A percentile compares a stretch with the other conserved stretches of the same genome.
Conservation (phyloP, 108 stramenopile species). For the Mayamaea pseudoterrestris region DNA sequence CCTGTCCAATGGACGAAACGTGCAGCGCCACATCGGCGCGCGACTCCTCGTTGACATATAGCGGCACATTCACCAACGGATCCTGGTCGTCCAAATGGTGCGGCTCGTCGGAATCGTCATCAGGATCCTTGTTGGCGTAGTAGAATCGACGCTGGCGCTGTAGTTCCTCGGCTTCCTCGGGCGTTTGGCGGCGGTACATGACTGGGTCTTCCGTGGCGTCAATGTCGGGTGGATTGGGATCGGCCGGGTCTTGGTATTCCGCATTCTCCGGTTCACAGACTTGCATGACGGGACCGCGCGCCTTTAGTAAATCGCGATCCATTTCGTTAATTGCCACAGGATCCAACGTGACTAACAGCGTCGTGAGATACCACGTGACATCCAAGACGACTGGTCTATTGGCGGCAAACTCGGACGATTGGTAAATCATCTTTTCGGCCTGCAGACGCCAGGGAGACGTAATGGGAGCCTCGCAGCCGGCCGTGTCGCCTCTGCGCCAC, state of each 20-base stretch:
- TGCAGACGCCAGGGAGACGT: slow-evolving; percentile 52
- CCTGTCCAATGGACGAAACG: slow-evolving; percentile 11
- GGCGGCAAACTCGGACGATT: slow-evolving; percentile 36
- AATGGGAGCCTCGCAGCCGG: slow-evolving; percentile 76
- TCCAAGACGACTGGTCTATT: slow-evolving; percentile 41
- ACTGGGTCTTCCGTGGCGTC: slow-evolving; percentile 24
- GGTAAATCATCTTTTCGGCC: slow-evolving; percentile 52
- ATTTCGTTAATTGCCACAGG: slow-evolving; percentile 8
- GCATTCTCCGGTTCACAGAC: slow-evolving; percentile 27
- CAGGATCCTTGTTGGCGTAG: slow-evolving; percentile 12
- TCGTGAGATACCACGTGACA: slow-evolving; percentile 73
- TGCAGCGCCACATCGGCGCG: slow-evolving; percentile 20
- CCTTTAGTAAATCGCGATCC: slow-evolving; percentile 13
- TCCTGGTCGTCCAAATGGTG: slow-evolving; percentile 37
- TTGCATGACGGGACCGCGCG: slow-evolving; percentile 40
- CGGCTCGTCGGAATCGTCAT: slow-evolving; percentile 35
- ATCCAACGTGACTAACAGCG: slow-evolving; percentile 45
- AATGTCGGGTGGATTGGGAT: slow-evolving; percentile 45
- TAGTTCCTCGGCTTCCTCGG: slow-evolving; percentile 12
- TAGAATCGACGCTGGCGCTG: slow-evolving; percentile 2
- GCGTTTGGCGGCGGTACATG: slow-evolving; percentile 32
- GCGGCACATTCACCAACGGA: not conserved
- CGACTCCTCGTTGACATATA: slow-evolving; percentile 13
- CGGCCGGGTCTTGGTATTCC: slow-evolving; percentile 36
- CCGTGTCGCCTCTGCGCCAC: slow-evolving; percentile 67